These are phyloP conservation scores for Arctium lappa DNA, from an alignment of 129 eudicot species.

Conservation along the genomic window DNA sequence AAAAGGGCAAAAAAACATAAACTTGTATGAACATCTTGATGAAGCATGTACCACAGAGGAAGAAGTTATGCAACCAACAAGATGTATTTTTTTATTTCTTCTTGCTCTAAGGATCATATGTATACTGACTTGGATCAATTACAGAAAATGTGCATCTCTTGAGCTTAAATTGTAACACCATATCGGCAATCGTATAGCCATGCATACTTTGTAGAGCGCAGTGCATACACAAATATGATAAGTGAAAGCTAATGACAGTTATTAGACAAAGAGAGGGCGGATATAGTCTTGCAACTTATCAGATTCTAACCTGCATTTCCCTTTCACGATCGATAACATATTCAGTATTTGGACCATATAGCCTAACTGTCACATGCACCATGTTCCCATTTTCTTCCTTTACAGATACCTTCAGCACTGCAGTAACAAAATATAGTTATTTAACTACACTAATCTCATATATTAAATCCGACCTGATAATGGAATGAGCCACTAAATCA, in stretches of 20 bases:
- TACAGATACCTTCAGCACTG: constrained; percentile 90
- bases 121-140: no score
- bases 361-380: constrained; percentile 59
- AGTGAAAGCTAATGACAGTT: neutral
- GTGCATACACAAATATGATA: neutral
- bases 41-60: no score
- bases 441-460: neutral
- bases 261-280: neutral
- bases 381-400: constrained; percentile 50
- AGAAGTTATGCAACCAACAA: no score
- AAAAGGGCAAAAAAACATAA: no score
- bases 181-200: neutral
- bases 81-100: no score
- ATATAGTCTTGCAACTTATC: neutral
- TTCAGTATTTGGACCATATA: constrained; percentile 95
- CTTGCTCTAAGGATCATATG: no score
- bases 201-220: neutral
- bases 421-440: constrained; percentile 13
- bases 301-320: constrained; percentile 63
- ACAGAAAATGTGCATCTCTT: no score
- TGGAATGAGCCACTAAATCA: neutral
- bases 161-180: no score
- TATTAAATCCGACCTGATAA: neutral
- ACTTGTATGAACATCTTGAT: no score
- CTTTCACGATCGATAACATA: constrained; percentile 86